Evolutionary conservation across 768 basidiomycete genomes (phyloP), one percentile per base, ranked within the genome.

Genomic region (Leccinum obscurum): DNA sequence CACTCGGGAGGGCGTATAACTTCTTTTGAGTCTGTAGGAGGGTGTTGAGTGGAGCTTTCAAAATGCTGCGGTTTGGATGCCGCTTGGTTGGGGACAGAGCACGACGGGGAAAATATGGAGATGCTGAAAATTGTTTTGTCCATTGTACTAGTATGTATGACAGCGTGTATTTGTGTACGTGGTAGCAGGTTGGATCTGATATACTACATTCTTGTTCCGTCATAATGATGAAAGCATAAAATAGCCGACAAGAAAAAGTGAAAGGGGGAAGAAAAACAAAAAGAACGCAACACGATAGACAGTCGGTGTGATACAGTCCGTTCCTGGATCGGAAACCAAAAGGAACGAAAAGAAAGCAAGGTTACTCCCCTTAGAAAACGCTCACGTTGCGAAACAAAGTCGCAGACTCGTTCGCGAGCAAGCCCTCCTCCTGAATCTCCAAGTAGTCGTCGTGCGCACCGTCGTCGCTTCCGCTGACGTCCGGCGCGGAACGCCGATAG

Each of bases 1-100:
- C 93, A 5, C 77, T 98, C 13, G 83, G 83, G 14, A 85, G 80
- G 68, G 79, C 75, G 53, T 94, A 96, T 70, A 95, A 94, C 70
- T 67, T 95, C 53, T 95, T 93, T 72, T 96, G 73, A 46, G 17
- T 17, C 17, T n/a, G 8, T n/a, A 9, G 39, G 39, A 41, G 83
- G 6, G 11, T 30, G 34, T 20, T 32, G 10, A 24, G 39, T 22
- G 6, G 26, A 26, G 13, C 9, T 26, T 10, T 30, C 30, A 34
- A 17, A 24, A 52, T 11, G 15, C 9, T 32, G 22, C 6, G 48
- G 9, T n/a, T 9, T 41, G 11, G 3, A 50, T 50, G 24, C 3
- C 37, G 7, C 26, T 46, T 55, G 14, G 17, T 20, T 7, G 24
- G 35, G 15, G 3, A 54, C 17, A 41, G 39, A 41, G 34, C 13